Evolutionary conservation across 352 stramenopile species (phyloP).

Genomic region (Globisporangium megalacanthum): DNA sequence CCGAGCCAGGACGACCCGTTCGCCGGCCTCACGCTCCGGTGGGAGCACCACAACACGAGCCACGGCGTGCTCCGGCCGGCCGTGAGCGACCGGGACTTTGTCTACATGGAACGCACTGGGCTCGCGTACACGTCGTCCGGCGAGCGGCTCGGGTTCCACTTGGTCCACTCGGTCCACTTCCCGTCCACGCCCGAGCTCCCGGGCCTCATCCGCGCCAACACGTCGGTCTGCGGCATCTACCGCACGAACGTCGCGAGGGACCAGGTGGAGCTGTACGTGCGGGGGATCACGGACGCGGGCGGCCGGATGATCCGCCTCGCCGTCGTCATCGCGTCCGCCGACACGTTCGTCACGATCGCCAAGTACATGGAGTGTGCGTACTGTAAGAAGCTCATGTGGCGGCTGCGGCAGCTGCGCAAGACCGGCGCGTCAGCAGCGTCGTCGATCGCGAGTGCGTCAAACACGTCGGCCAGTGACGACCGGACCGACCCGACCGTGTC

Average conservation of each 20-base stretch:
- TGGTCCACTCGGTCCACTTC: conserved; percentile 32
- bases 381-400: conserved; percentile 15
- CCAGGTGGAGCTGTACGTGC: conserved; percentile 36
- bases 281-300: conserved; percentile 28
- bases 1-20: conserved; percentile 24
- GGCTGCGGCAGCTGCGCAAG: background rate
- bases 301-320: conserved; percentile 21
- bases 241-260: conserved; percentile 18
- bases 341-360: conserved; percentile 19
- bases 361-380: conserved; percentile 10
- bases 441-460: no score
- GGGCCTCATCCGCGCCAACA: conserved; percentile 25
- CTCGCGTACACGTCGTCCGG: conserved; percentile 14
- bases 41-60: conserved; percentile 19
- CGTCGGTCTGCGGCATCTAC: conserved; percentile 35
- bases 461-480: no score
- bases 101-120: conserved; percentile 26
- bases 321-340: conserved; percentile 24
- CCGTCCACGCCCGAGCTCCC: conserved; percentile 9
- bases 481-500: no score
- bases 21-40: conserved; percentile 30
- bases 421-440: no score
- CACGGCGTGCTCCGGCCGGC: conserved; percentile 20
- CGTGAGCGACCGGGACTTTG: conserved; percentile 24
- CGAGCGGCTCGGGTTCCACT: conserved; percentile 27